These are phyloP conservation scores for Phytophthora boehmeriae DNA, from an alignment of 352 stramenopile genomes.

Conservation along the genomic window DNA sequence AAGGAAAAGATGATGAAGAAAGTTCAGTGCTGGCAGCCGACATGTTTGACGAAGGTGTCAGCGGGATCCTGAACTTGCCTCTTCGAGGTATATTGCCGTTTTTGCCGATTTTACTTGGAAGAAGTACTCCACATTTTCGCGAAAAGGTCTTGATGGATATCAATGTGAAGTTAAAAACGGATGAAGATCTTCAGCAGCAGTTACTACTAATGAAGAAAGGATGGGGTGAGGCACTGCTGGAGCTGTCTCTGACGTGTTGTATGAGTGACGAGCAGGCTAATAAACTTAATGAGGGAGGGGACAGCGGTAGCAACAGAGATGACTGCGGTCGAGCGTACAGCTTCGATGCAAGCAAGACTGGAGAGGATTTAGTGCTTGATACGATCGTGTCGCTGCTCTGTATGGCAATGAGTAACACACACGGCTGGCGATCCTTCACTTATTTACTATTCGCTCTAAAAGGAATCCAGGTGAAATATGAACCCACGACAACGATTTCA, in stretches of 20 bases:
- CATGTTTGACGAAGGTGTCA: constrained; percentile 68
- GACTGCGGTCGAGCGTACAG: constrained; percentile 54
- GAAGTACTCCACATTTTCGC: constrained; percentile 54
- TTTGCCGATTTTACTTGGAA: constrained; percentile 62
- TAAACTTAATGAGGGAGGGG: constrained; percentile 2
- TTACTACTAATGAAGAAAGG: constrained; percentile 73
- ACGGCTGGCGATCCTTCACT: constrained; percentile 69
- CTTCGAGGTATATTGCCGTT: constrained; percentile 76
- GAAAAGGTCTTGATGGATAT: constrained; percentile 90
- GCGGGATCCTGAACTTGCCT: constrained; percentile 63
- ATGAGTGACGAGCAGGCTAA: constrained; percentile 20
- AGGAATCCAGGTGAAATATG: constrained; percentile 70
- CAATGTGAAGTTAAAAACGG: constrained; percentile 86
- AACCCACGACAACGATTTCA: constrained; percentile 1
- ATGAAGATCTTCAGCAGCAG: constrained; percentile 72
- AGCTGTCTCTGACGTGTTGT: constrained; percentile 74
- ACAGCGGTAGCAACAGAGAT: constrained; percentile 9
- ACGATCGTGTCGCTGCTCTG: constrained; percentile 84
- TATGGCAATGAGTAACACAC: constrained; percentile 64
- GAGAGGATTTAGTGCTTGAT: constrained; percentile 83
- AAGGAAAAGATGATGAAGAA: constrained; percentile 5
- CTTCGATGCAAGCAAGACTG: constrained; percentile 70
- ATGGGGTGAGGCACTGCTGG: constrained; percentile 77
- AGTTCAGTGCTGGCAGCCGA: constrained; percentile 37
- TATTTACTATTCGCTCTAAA: constrained; percentile 71